Base-by-base conservation (phyloP, 169 alveolate species). In the Cryptosporidium tyzzeri region DNA sequence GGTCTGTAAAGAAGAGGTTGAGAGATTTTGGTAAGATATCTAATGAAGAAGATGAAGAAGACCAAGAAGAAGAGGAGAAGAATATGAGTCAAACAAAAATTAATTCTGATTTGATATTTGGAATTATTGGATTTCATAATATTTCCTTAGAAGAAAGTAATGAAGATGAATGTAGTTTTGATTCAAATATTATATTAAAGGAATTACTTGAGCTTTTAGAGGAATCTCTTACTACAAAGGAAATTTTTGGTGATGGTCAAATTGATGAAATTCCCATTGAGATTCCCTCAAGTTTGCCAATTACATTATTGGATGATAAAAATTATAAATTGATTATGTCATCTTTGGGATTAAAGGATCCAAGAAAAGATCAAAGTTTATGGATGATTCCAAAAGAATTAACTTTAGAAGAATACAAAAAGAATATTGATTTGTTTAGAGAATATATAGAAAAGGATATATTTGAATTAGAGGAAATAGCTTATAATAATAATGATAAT, bases 211-310 rank as follows among this genome's bases (percentile, higher is more conserved):
- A n/a, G 10, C 29, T 80, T 37, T 29, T 65, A 48, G 80, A 80
- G n/a, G 89, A 80, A 26, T 50, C 75, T 59, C 48, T 23, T 23
- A 61, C 68, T 8, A 80, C 89, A 59, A 58, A 73, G 41, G 80
- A 80, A 44, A 73, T 80, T 37, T 29, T 62, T 21, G 33, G 65
- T 37, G 71, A 73, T 37, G 18, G 50, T 0, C 29, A 37, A 33
- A 35, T 80, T 29, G 89, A 62, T 48, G 89, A 80, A n/a, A 80
- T 80, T 37, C 89, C 89, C 37, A 50, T 80, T 14, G 89, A 80
- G 33, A 26, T 67, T 23, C 89, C 89, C 3, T 35, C 89, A 2
- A 41, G 53, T 3, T n/a, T 65, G 1, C 89, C 89, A 8, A 61
- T 18, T 65, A 44, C 80, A 10, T 55, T 80, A 31, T 41, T 80